phyloP scores from a whole-genome alignment of 352 stramenopile genomes.

The Blastocystis sp. region DNA sequence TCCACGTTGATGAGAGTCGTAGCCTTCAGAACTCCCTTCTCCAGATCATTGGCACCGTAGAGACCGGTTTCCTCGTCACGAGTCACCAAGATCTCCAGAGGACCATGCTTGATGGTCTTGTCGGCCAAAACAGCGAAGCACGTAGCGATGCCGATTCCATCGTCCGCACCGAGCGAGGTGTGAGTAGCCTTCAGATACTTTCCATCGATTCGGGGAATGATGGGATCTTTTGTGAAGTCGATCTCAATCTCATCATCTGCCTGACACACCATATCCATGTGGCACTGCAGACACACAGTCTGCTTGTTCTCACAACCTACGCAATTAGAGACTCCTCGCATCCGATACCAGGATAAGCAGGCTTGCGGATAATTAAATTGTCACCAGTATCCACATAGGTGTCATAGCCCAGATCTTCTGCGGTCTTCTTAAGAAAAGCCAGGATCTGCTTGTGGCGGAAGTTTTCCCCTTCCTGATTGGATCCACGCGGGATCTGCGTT shows the following conservation, averaged over 20 bases:
- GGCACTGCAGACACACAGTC: slow-evolving; percentile 57
- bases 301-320: slow-evolving; percentile 57
- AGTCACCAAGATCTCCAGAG: slow-evolving; percentile 52
- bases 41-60: slow-evolving; percentile 48
- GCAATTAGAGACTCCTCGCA: not conserved
- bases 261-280: slow-evolving; percentile 63
- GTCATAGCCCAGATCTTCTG: slow-evolving; percentile 36
- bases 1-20: slow-evolving; percentile 59
- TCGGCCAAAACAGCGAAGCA: slow-evolving; percentile 56
- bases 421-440: slow-evolving; percentile 22
- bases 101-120: slow-evolving; percentile 59
- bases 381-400: slow-evolving; percentile 38
- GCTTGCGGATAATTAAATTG: slow-evolving; percentile 59
- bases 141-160: slow-evolving; percentile 44
- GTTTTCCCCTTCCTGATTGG: slow-evolving; percentile 55
- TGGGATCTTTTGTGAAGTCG: slow-evolving; percentile 57
- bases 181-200: slow-evolving; percentile 57
- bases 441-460: slow-evolving; percentile 62
- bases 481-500: slow-evolving; percentile 61
- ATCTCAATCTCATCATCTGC: slow-evolving; percentile 37
- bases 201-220: slow-evolving; percentile 48
- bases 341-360: slow-evolving; percentile 25
- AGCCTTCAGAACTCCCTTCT: slow-evolving; percentile 51
- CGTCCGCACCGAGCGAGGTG: slow-evolving; percentile 56
- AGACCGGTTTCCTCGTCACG: slow-evolving; percentile 58